Conservation (phyloP, 1,284 basidiomycete species). For the Rhodotorula sp. region DNA sequence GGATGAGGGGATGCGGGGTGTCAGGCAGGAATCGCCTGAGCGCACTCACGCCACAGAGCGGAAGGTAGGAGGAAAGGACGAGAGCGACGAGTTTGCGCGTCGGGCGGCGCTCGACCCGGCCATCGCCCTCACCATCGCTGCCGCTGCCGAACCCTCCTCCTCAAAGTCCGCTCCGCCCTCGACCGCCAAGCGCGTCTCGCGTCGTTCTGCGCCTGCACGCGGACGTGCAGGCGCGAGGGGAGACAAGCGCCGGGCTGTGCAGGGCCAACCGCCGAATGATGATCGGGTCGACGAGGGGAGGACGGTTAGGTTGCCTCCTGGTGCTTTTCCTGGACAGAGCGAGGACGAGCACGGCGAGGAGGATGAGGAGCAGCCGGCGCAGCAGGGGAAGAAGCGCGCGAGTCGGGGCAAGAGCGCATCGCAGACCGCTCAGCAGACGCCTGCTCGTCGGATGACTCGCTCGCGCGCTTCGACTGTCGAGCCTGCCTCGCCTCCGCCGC, state of each 20-base stretch:
- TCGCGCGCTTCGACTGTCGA: slow-evolving; percentile 10
- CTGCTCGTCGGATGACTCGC: neutral
- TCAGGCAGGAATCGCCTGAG: neutral
- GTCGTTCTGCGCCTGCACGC: neutral
- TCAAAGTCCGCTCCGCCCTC: neutral
- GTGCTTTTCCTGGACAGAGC: slow-evolving; percentile 26
- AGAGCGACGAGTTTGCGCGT: slow-evolving; percentile 1
- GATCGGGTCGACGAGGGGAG: neutral
- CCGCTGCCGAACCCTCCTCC: slow-evolving; percentile 1
- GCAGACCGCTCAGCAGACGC: neutral
- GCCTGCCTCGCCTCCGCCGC: neutral
- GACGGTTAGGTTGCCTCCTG: slow-evolving; percentile 18
- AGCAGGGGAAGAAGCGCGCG: neutral
- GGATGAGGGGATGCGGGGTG: slow-evolving; percentile 6
- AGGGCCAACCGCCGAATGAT: slow-evolving; percentile 11
- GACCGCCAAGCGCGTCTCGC: slow-evolving; percentile 1
- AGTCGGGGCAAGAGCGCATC: too few species aligned
- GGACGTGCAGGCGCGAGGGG: slow-evolving; percentile 3
- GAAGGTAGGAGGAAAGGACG: neutral
- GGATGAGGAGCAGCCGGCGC: slow-evolving; percentile 2
- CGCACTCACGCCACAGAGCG: neutral
- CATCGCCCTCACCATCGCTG: slow-evolving; percentile 10
- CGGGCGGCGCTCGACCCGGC: slow-evolving; percentile 8
- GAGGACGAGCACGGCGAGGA: slow-evolving; percentile 15
- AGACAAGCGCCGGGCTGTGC: slow-evolving; percentile 37